phyloP scores from a whole-genome alignment of 2,329 filamentous ascomycete species.

The Phialocephala sp. region DNA sequence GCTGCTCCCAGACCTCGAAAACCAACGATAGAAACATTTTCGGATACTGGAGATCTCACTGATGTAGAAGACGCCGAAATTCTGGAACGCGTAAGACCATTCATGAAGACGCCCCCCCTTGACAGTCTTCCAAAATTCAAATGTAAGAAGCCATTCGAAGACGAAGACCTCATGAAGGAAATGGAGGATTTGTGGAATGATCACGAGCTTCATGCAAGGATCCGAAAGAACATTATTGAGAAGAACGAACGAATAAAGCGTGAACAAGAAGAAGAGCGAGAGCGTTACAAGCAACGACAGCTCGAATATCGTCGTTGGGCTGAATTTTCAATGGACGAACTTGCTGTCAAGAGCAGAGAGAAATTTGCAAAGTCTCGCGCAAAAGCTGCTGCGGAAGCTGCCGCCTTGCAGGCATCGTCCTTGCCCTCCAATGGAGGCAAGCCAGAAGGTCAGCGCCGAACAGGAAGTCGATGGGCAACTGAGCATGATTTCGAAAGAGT shows the following conservation, averaged over 20 bases:
- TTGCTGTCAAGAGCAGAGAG: constrained; percentile 39
- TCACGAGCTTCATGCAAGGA: constrained; percentile 25
- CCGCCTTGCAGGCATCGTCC: constrained; percentile 31
- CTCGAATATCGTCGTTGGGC: constrained; percentile 39
- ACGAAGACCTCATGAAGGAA: constrained; percentile 35
- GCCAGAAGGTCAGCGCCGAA: constrained; percentile 58
- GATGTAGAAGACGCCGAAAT: constrained; percentile 14
- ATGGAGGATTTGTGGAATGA: constrained; percentile 27
- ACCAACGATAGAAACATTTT: background rate
- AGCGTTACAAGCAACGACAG: constrained; percentile 38
- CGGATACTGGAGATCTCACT: background rate
- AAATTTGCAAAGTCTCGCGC: constrained; percentile 37
- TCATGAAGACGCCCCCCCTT: constrained; percentile 42
- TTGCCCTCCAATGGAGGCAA: constrained; percentile 57
- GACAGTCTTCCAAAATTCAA: constrained; percentile 36
- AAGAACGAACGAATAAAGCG: constrained; percentile 23
- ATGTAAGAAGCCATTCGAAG: constrained; percentile 34
- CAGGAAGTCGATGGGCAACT: constrained; percentile 64
- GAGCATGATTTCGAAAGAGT: constrained; percentile 77
- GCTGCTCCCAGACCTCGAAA: background rate
- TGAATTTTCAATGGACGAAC: constrained; percentile 39
- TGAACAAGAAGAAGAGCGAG: constrained; percentile 37
- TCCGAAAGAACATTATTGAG: constrained; percentile 30
- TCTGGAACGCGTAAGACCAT: constrained; percentile 37
- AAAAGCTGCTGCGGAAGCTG: constrained; percentile 37